phyloP scores from a whole-genome alignment of 1,139 yeast genomes.

The Hemisphaericaspora xylanilytica region DNA sequence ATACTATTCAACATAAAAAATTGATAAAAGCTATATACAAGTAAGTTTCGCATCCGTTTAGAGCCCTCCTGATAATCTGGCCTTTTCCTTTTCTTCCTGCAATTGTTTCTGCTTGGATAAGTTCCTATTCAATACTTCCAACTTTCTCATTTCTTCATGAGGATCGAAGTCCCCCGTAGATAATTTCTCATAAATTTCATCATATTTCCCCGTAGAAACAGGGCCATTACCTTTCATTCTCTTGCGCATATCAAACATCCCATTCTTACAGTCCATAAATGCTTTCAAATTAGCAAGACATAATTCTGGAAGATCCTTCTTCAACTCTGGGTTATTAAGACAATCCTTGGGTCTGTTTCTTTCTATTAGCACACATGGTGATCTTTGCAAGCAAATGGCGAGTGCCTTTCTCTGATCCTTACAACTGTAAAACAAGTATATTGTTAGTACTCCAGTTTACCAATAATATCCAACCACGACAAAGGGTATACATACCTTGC shows the following conservation, averaged over 20 bases:
- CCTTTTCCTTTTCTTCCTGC: conserved; percentile 19
- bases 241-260: conserved; percentile 84
- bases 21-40: conserved; percentile 5
- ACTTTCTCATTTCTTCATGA: conserved; percentile 69
- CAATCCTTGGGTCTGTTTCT: conserved; percentile 90
- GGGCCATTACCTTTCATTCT: conserved; percentile 95
- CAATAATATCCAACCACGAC: background rate
- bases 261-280: conserved; percentile 83
- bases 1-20: background rate
- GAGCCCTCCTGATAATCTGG: conserved; percentile 11
- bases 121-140: conserved; percentile 54
- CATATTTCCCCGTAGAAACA: conserved; percentile 86
- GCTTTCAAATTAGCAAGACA: conserved; percentile 84
- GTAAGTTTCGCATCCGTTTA: background rate
- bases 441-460: conserved; percentile 13
- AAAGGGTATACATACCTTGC: conserved; percentile 36
- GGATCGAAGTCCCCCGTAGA: conserved; percentile 81
- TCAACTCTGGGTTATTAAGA: conserved; percentile 73
- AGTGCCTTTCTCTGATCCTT: conserved; percentile 90
- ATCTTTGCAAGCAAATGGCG: conserved; percentile 90
- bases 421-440: conserved; percentile 71
- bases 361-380: conserved; percentile 92
- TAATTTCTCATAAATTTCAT: conserved; percentile 76
- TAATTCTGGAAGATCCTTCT: conserved; percentile 77
- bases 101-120: conserved; percentile 33